Percentiles rank a stretch among this genome's conserved stretches.
These are phyloP conservation scores for Globisporangium heterothallicum DNA, from an alignment of 352 stramenopile species.

Conservation along the genomic window DNA sequence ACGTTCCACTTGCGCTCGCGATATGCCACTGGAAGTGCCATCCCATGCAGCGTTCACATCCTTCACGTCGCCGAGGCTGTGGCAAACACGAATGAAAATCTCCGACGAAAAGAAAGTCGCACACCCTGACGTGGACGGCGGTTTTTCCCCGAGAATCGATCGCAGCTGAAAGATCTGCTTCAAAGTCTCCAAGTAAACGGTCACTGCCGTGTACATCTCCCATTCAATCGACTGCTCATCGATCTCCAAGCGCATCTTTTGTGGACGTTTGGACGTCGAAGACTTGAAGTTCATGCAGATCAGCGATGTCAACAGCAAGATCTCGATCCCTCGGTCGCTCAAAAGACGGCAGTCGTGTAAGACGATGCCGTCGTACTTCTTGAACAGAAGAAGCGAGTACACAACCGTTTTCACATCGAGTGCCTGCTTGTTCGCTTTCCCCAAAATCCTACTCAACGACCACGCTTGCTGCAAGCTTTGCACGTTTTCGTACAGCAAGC, in stretches of 20 bases:
- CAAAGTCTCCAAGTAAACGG: conserved; percentile 44
- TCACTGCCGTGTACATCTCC: conserved; percentile 38
- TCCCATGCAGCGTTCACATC: conserved; percentile 12
- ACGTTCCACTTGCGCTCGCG: conserved; percentile 21
- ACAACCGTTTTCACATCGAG: conserved; percentile 43
- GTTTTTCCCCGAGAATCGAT: conserved; percentile 40
- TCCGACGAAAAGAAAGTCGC: conserved; percentile 57
- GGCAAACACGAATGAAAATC: conserved; percentile 53
- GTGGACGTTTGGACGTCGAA: conserved; percentile 12
- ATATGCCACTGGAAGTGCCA: conserved; percentile 11
- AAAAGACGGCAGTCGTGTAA: conserved; percentile 25
- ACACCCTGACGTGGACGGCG: conserved; percentile 29
- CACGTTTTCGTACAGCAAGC: conserved; percentile 31
- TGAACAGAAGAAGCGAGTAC: conserved; percentile 47
- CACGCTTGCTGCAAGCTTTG: conserved; percentile 26
- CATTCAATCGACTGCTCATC: conserved; percentile 39
- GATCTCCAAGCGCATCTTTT: not conserved
- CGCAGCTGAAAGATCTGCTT: conserved; percentile 54
- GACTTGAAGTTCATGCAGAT: conserved; percentile 25
- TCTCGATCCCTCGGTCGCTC: conserved; percentile 34
- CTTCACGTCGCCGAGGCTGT: conserved; percentile 2
- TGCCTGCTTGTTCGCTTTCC: conserved; percentile 32
- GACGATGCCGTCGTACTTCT: conserved; percentile 39
- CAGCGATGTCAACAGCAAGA: conserved; percentile 54
- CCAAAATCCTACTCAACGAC: conserved; percentile 18